Conservation (phyloP, 768 basidiomycete genomes). For the Mrakia gelida region DNA sequence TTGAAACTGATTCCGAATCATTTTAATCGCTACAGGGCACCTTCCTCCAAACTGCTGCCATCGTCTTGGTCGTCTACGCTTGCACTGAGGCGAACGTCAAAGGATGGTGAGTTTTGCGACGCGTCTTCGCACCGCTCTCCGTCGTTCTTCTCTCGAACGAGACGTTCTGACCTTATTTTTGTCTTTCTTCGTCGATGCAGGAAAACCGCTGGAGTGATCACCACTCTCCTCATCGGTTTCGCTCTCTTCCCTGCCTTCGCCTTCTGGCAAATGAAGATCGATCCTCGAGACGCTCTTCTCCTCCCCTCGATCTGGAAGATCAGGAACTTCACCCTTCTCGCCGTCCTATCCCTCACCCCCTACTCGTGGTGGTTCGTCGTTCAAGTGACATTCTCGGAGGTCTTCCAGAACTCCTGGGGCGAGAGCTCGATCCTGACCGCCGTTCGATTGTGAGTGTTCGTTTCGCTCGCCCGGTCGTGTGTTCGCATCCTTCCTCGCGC, state of each 20-base stretch:
- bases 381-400: neutral
- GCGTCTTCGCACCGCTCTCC: neutral
- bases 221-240: conserved; percentile 12
- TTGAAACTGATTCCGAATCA: too few species aligned
- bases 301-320: neutral
- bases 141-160: too few species aligned
- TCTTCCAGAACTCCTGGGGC: conserved; percentile 2
- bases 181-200: neutral
- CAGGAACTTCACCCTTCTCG: conserved; percentile 14
- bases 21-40: neutral
- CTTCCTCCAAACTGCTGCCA: conserved; percentile 5
- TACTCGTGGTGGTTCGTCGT: neutral
- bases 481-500: too few species aligned
- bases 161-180: too few species aligned
- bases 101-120: neutral
- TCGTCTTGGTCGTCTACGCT: conserved; percentile 7
- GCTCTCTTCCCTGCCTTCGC: conserved; percentile 19
- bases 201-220: neutral
- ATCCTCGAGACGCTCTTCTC: conserved; percentile 15
- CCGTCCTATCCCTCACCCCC: conserved; percentile 2
- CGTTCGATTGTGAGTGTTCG: neutral
- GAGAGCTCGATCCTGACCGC: neutral
- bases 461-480: too few species aligned
- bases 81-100: neutral
- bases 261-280: conserved; percentile 26